Evolutionary conservation across 2,329 filamentous ascomycete species (phyloP).

Genomic region (Exophiala calicioides): DNA sequence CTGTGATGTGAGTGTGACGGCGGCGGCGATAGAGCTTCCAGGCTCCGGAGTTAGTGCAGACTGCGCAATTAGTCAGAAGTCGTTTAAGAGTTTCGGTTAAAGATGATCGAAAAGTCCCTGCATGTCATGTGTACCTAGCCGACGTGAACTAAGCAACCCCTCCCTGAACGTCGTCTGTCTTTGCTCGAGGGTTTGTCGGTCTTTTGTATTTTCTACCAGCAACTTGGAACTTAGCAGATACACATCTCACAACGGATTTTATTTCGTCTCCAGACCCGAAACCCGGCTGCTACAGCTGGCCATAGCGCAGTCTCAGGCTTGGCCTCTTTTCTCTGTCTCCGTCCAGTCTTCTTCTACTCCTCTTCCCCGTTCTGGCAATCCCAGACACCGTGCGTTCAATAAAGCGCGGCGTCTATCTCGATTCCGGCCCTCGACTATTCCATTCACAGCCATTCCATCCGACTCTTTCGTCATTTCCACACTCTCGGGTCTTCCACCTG

Average conservation of each 20-base stretch:
- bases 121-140: not conserved
- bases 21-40: not conserved
- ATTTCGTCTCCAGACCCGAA: no score
- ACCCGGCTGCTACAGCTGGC: no score
- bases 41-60: not conserved
- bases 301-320: not conserved
- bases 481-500: constrained; percentile 9
- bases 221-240: no score
- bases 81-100: not conserved
- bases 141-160: no score
- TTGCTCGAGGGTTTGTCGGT: not conserved
- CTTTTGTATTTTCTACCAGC: not conserved
- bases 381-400: constrained; percentile 11
- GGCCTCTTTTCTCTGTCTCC: not conserved
- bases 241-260: no score
- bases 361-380: no score
- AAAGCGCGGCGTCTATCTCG: constrained; percentile 4
- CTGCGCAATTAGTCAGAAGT: not conserved
- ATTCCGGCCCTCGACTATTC: constrained; percentile 3
- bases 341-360: not conserved
- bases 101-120: constrained; percentile 2
- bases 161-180: not conserved
- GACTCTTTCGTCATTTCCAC: constrained; percentile 6
- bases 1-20: no score
- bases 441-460: constrained; percentile 4